Base-by-base conservation (phyloP, 352 stramenopile species). In the Pythium monospermum region DNA sequence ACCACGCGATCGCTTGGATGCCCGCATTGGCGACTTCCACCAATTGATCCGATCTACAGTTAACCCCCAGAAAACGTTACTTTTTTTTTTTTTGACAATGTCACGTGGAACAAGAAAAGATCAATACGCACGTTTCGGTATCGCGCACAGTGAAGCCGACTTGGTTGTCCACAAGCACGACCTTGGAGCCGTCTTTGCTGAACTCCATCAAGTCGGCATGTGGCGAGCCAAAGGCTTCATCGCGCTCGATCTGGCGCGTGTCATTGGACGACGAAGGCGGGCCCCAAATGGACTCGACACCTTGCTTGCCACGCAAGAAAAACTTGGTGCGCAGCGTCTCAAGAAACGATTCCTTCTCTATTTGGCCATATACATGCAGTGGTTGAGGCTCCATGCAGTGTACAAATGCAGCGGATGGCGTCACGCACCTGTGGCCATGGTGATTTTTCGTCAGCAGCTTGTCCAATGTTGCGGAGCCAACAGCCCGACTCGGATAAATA, bases 1-100 rank as follows among this genome's bases (percentile, higher is more conserved):
- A 95, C 83, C 83, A 94, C 27, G 78, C 71, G 43, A 88, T 67
- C 8, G 71, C 77, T 42, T 90, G 81, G 49, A 94, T 83, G 42
- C 83, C 83, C 4, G 76, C 57, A 53, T 94, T 89, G 21, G 63
- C 47, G 39, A 91, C 77, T 26, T 90, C 64, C 35, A 78, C 39
- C 28, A 87, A 36, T 35, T 84, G 66, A 19, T 75, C 62, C 36
- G 73, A 83, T 13, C 58, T 88, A 27, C 6, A 25, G 10, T n/a
- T n/a, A n/a, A n/a, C n/a, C n/a, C n/a, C n/a, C n/a, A n/a, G n/a
- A n/a, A n/a, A n/a, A n/a, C n/a, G n/a, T n/a, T n/a, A n/a, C n/a
- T n/a, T n/a, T n/a, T n/a, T n/a, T n/a, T n/a, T n/a, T n/a, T n/a
- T n/a, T n/a, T n/a, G n/a, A n/a, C n/a, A n/a, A n/a, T n/a, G n/a